Percentiles rank a stretch among this genome's conserved stretches.
phyloP scores from a whole-genome alignment of 129 eudicot species.

The Flaveria trinervia region DNA sequence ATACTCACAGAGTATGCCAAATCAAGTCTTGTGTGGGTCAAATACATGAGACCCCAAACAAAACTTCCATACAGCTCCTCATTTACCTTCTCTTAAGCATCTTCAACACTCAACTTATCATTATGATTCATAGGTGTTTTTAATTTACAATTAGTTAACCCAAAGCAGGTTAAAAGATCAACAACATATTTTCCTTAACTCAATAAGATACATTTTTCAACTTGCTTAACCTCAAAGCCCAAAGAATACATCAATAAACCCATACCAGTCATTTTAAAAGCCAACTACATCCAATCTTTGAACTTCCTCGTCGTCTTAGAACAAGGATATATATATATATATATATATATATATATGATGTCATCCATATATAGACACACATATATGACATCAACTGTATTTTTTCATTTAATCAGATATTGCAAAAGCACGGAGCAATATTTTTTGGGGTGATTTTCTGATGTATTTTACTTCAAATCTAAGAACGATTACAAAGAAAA shows the following conservation, averaged over 20 bases:
- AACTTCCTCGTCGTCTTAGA: not conserved
- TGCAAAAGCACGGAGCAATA: no score
- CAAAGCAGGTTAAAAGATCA: not conserved
- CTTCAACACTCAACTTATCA: not conserved
- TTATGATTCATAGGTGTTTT: not conserved
- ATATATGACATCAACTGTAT: not conserved
- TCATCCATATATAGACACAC: not conserved
- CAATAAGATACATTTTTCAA: not conserved
- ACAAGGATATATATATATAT: no score
- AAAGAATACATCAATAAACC: not conserved
- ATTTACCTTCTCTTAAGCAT: not conserved
- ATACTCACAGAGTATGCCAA: not conserved
- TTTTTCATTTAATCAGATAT: no score
- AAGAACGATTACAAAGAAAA: no score
- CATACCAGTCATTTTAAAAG: not conserved
- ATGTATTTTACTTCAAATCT: no score
- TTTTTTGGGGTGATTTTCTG: no score
- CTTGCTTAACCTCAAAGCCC: not conserved
- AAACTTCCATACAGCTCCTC: not conserved
- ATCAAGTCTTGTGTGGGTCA: not conserved
- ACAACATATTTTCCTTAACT: not conserved
- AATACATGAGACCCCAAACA: not conserved
- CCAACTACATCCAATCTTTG: not conserved
- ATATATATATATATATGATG: not conserved
- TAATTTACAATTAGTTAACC: not conserved